Evolutionary conservation across 352 stramenopile genomes (phyloP), one percentile per base, ranked within the genome.

Genomic region (Phytophthora pinifolia): DNA sequence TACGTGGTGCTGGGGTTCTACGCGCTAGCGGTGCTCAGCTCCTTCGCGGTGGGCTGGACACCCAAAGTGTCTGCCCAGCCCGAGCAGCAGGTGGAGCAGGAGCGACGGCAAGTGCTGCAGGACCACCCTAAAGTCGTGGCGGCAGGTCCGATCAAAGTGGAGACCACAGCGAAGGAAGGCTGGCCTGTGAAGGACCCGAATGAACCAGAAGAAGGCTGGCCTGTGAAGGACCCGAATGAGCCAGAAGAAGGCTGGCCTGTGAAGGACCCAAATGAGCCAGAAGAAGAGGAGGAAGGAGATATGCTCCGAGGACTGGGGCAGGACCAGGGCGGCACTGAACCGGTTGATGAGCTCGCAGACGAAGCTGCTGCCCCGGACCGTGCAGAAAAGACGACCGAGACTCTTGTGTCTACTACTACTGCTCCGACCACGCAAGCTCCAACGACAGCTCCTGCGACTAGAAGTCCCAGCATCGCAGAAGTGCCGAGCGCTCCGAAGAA

Each of bases 1-100:
- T 71, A 68, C 47, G 51, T 57, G 25, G 49, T 74, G 29, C 38
- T 71, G 31, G 65, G 39, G 17, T 31, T 54, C 38, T 74, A 74
- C 39, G 51, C 53, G n/a, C 12, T 65, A n/a, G 15, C 39, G 5
- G 46, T 62, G 34, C 17, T 69, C 20, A 30, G 51, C 18, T 70
- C 55, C 31, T 63, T 67, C n/a, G 13, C 42, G 13, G 34, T 43
- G 9, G 43, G 45, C 18, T 62, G 30, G 37, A 6, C 42, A 6
- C 35, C 49, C 29, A 29, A 31, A 10, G 10, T 42, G 8, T 14
- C 58, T 4, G 18, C 43, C 38, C 34, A 50, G 25, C 35, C 41
- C n/a, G 36, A 55, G 15, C 37, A 52, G 25, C 18, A 60, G 7
- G 36, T 32, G 10, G 12, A 60, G 13, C 30, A 52, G 15, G 30